Conservation (phyloP, 345 rosid species). For the Aquilaria sinensis region DNA sequence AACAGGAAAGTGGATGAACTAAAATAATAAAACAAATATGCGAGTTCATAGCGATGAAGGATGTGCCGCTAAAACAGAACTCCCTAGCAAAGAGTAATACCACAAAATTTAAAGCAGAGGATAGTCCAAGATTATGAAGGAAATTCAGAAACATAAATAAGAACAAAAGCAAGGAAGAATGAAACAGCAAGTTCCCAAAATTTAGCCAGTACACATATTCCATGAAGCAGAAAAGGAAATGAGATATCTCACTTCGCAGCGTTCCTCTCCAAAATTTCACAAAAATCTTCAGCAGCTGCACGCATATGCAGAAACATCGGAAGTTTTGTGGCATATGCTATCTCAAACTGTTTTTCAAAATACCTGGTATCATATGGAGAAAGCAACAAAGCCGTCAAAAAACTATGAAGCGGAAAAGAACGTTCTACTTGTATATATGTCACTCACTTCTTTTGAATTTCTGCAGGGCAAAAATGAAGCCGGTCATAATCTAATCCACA, state of each 20-base stretch:
- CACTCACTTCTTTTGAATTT: conserved; percentile 76
- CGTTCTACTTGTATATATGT: conserved; percentile 3
- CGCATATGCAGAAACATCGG: conserved; percentile 99
- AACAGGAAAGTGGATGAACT: too few relatives aligned
- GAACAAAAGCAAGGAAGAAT: too few relatives aligned
- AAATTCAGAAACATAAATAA: too few relatives aligned
- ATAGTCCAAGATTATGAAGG: too few relatives aligned
- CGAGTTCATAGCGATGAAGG: too few relatives aligned
- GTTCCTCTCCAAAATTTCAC: conserved; percentile 67
- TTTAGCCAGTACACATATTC: too few relatives aligned
- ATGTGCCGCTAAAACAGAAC: too few relatives aligned
- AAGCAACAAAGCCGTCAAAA: conserved; percentile 3
- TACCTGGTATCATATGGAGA: conserved; percentile 35
- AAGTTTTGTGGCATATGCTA: conserved; percentile 80
- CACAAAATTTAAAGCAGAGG: too few relatives aligned
- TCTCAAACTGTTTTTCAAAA: conserved; percentile 94
- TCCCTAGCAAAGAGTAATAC: too few relatives aligned
- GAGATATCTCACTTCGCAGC: conserved; percentile 44
- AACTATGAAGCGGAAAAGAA: background rate
- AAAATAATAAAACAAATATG: too few relatives aligned
- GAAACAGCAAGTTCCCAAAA: too few relatives aligned
- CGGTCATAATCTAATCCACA: conserved; percentile 98
- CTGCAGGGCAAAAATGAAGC: conserved; percentile 84
- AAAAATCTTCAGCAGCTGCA: conserved; percentile 87
- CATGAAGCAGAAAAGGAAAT: too few relatives aligned